These are phyloP conservation scores for Phytophthora litchii DNA, from an alignment of 352 stramenopile genomes.

Conservation along the genomic window DNA sequence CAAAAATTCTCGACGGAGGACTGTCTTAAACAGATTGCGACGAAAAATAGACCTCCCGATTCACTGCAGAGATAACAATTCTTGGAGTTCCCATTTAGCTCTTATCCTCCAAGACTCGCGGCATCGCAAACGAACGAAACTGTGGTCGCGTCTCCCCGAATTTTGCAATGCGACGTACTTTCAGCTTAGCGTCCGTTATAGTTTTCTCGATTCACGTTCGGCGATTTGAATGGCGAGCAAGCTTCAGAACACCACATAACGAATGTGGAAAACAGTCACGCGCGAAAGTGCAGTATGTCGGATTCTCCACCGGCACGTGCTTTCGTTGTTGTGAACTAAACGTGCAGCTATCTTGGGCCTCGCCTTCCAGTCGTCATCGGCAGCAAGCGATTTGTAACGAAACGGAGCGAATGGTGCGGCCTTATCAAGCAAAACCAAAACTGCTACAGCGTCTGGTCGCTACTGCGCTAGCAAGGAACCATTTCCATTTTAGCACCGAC, in stretches of 20 bases:
- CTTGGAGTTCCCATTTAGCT: not conserved
- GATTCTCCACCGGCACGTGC: not conserved
- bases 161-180: slow-evolving; percentile 25
- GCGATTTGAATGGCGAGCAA: not conserved
- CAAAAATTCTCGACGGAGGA: slow-evolving; percentile 11
- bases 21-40: not conserved
- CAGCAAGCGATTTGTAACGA: slow-evolving; percentile 7
- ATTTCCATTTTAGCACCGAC: slow-evolving; percentile 20
- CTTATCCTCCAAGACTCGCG: not conserved
- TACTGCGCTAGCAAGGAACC: not conserved
- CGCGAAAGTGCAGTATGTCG: slow-evolving; percentile 10
- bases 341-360: not conserved
- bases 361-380: slow-evolving; percentile 24
- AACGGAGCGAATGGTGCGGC: slow-evolving; percentile 5
- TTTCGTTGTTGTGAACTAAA: slow-evolving; percentile 3
- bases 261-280: slow-evolving; percentile 6
- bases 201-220: not conserved
- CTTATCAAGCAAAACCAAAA: slow-evolving; percentile 19
- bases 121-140: slow-evolving; percentile 24
- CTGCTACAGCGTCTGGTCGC: slow-evolving; percentile 1
- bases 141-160: slow-evolving; percentile 8
- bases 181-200: slow-evolving; percentile 15
- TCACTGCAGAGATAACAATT: not conserved
- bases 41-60: not conserved
- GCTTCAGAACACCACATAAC: not conserved